Base-by-base conservation (phyloP, 2,329 filamentous ascomycete genomes). In the Paraphoma sp. region DNA sequence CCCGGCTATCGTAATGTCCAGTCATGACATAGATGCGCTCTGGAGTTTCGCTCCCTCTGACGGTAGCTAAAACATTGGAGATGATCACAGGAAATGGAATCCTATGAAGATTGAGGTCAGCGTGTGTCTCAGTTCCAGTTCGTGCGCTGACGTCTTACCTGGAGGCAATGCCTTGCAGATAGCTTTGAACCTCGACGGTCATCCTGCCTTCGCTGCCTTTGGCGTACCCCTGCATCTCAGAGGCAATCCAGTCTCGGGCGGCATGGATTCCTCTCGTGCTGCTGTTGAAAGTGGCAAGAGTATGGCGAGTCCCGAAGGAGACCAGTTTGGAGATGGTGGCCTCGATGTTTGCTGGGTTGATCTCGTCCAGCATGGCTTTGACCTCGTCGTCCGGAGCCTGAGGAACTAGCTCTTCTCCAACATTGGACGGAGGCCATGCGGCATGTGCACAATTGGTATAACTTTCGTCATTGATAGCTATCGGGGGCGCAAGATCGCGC, bases 301-400 rank as follows among this genome's bases (percentile, higher is more conserved):
- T 86, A 64, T 86, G 84, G 7, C 84, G 78, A 5, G 84, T 87
- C 29, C 83, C 84, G 59, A 86, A 87, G 14, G 79, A 81, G 4
- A 82, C 84, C 1, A 87, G 79, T 60, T 82, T 86, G 50, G 76
- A 72, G 59, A 87, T 82, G 54, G 76, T 84, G 8, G 77, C 73
- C 63, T 84, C 74, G 60, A 87, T 82, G 43, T 80, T 80, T 2
- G 72, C 67, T 4, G 82, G 60, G 54, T 74, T 73, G 31, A 82
- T 62, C 46, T 79, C 75, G 5, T 72, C 60, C 1, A 82, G 56
- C 65, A 82, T 75, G 5, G 68, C 58, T 50, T 68, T 71, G 28
- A 82, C 64, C 50, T 80, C 77, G 10, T 72, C 68, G 48, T 78
- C 72, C 8, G 80, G 78, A 30, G 68, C 64, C 64, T 82, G 79